These are phyloP conservation scores for Nicotiana paniculata DNA, from an alignment of 257 asterid species.

Conservation along the genomic window DNA sequence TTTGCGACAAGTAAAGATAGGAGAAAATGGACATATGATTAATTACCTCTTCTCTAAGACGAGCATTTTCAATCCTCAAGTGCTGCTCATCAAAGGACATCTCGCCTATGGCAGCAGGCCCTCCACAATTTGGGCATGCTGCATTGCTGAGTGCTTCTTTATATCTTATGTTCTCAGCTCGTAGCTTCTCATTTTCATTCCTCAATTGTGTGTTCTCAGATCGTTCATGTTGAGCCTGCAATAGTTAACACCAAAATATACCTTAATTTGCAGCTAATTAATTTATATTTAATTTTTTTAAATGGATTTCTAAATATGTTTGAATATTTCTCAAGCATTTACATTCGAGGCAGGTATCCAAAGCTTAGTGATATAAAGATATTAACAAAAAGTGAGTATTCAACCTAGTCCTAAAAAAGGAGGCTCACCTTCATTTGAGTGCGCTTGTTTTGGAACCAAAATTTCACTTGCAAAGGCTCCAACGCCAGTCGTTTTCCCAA, in stretches of 20 bases:
- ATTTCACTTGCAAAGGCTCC: conserved; percentile 85
- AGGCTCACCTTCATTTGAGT: conserved; percentile 71
- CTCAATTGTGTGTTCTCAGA: conserved; percentile 53
- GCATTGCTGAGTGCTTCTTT: conserved; percentile 63
- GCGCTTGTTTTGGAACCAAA: conserved; percentile 97
- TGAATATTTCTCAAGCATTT: too few relatives aligned
- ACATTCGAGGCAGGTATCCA: too few relatives aligned
- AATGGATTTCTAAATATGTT: too few relatives aligned
- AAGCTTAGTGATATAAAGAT: too few relatives aligned
- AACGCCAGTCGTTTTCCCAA: conserved; percentile 62
- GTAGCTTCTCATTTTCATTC: conserved; percentile 66
- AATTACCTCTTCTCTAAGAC: conserved; percentile 67
- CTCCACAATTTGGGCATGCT: conserved; percentile 63
- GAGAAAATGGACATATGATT: neutral
- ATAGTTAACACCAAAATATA: too few relatives aligned
- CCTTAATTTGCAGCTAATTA: too few relatives aligned
- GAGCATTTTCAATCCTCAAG: conserved; percentile 70
- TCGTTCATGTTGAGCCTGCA: conserved; percentile 66
- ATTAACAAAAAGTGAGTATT: too few relatives aligned
- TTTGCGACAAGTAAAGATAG: too few relatives aligned
- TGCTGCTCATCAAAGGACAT: conserved; percentile 75
- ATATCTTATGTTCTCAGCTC: conserved; percentile 53
- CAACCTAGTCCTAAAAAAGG: neutral
- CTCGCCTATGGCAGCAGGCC: conserved; percentile 66
- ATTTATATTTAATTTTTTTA: too few relatives aligned